Percentiles rank a stretch among this genome's conserved stretches.
Conservation (phyloP, 1,284 basidiomycete genomes). For the Vanrija sp. region DNA sequence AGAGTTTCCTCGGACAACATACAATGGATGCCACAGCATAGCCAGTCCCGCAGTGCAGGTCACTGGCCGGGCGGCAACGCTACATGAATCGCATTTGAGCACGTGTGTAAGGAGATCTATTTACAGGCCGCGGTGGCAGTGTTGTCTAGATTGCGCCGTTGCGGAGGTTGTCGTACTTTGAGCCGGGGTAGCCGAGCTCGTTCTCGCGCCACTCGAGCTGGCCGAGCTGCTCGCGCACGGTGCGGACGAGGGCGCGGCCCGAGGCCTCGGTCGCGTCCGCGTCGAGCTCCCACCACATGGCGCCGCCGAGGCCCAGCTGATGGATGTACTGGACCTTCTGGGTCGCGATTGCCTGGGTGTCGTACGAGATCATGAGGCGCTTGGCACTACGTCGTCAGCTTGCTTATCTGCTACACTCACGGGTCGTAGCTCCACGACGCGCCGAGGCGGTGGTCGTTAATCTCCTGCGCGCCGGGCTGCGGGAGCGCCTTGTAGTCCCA, state of each 20-base stretch:
- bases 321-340: constrained; percentile 74
- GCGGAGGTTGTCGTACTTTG: constrained; percentile 25
- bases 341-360: constrained; percentile 67
- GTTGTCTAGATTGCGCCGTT: constrained; percentile 12
- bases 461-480: constrained; percentile 59
- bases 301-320: constrained; percentile 62
- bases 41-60: no score
- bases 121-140: not conserved
- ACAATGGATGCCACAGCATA: no score
- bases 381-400: constrained; percentile 51
- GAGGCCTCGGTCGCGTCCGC: constrained; percentile 35
- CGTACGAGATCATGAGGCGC: constrained; percentile 67
- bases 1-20: no score
- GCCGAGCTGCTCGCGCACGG: constrained; percentile 33
- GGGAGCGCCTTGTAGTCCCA: constrained; percentile 72
- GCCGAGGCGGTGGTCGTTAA: constrained; percentile 69
- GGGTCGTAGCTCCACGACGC: constrained; percentile 74
- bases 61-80: no score
- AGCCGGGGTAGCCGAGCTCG: constrained; percentile 40
- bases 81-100: no score
- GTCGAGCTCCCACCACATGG: constrained; percentile 70
- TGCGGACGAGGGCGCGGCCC: constrained; percentile 29
- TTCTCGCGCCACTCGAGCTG: constrained; percentile 34
- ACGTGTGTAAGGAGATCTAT: not conserved
- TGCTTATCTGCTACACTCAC: constrained; percentile 19